A percentile compares a stretch with the other conserved stretches of the same genome.
These are phyloP conservation scores for Fraxinus baroniana DNA, from an alignment of 305 asterid species.

Conservation along the genomic window DNA sequence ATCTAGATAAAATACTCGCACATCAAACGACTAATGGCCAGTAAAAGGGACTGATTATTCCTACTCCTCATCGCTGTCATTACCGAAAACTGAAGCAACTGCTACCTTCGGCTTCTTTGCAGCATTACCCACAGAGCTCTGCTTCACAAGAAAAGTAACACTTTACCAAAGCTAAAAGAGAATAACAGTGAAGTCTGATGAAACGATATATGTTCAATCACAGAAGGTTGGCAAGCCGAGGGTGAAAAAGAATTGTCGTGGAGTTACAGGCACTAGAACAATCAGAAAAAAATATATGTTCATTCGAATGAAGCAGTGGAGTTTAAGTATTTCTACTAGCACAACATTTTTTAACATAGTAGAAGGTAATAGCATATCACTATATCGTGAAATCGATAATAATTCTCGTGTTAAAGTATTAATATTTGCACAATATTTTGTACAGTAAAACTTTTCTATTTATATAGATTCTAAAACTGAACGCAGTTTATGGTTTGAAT, in stretches of 20 bases:
- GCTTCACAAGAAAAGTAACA: constrained; percentile 28
- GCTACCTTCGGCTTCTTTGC: constrained; percentile 71
- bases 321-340: neutral
- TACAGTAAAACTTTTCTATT: neutral
- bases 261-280: neutral
- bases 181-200: neutral
- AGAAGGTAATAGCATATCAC: neutral
- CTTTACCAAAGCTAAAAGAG: neutral
- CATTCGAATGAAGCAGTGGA: neutral
- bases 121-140: constrained; percentile 42
- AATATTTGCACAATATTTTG: neutral
- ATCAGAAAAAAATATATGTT: neutral
- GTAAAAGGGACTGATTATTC: neutral
- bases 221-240: neutral
- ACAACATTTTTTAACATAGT: neutral
- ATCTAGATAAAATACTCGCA: neutral
- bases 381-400: neutral
- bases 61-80: constrained; percentile 81
- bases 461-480: neutral
- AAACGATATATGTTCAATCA: neutral
- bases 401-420: neutral
- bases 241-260: neutral
- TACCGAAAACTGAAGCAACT: constrained; percentile 66
- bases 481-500: neutral
- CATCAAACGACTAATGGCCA: neutral